A percentile compares a stretch with the other conserved stretches of the same genome.
phyloP scores from a whole-genome alignment of 176 grass and related monocot genomes.

The Elaeis guineensis region DNA sequence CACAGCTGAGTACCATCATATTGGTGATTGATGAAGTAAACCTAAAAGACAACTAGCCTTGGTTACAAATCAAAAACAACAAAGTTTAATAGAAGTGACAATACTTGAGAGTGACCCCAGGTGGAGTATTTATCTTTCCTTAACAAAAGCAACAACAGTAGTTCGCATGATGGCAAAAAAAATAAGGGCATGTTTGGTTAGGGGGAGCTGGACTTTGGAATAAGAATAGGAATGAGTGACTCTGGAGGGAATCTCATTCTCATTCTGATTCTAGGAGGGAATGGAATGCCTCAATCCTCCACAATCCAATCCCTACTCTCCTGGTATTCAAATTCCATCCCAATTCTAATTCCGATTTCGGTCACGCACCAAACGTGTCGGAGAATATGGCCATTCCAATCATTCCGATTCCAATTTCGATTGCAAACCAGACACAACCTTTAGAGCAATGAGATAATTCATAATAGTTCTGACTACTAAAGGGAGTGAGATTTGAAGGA shows the following conservation, averaged over 20 bases:
- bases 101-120: not conserved
- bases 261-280: no score
- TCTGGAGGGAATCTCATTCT: no score
- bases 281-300: no score
- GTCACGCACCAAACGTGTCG: not conserved
- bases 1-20: constrained; percentile 79
- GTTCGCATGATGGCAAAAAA: no score
- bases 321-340: no score
- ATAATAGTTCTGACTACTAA: constrained; percentile 74
- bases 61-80: not conserved
- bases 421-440: not conserved
- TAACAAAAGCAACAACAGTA: no score
- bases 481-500: constrained; percentile 85
- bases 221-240: no score
- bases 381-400: not conserved
- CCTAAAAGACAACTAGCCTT: constrained; percentile 32
- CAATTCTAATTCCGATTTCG: no score
- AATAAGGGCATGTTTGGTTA: no score
- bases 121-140: no score
- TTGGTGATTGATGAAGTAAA: constrained; percentile 94
- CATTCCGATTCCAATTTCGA: not conserved
- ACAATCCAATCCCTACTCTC: no score
- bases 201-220: no score
- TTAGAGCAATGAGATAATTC: constrained; percentile 20
- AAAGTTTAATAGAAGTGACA: not conserved